phyloP scores from a whole-genome alignment of 2,329 filamentous ascomycete genomes.

The Neocucurbitaria cava region DNA sequence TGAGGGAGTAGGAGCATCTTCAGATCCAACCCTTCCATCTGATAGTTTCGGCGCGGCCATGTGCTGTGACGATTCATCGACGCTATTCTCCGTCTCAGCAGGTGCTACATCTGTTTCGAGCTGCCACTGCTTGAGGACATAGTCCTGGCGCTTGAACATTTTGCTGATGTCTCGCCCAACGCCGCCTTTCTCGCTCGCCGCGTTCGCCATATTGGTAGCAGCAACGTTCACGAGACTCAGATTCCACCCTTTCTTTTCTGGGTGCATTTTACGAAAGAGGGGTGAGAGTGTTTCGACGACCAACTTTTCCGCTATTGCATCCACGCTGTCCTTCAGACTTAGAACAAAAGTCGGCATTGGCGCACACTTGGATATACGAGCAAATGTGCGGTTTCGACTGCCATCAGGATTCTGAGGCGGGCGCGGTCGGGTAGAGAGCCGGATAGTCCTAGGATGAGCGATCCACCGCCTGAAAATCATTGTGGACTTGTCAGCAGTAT shows the following conservation, averaged over 20 bases:
- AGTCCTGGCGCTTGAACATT: constrained; percentile 82
- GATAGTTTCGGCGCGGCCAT: not conserved
- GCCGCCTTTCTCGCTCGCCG: constrained; percentile 53
- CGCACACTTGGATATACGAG: constrained; percentile 76
- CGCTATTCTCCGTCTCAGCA: constrained; percentile 14
- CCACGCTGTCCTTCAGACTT: constrained; percentile 63
- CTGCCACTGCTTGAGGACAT: constrained; percentile 71
- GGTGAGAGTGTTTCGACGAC: constrained; percentile 72
- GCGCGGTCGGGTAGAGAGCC: constrained; percentile 76
- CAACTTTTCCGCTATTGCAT: constrained; percentile 70
- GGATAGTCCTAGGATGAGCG: constrained; percentile 80
- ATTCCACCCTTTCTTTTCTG: constrained; percentile 75
- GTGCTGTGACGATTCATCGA: not conserved
- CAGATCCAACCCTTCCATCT: constrained; percentile 30
- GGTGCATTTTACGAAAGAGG: constrained; percentile 77
- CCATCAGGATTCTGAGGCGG: constrained; percentile 61
- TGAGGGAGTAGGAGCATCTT: constrained; percentile 39
- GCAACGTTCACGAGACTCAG: constrained; percentile 86
- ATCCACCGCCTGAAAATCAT: constrained; percentile 65
- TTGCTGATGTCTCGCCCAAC: constrained; percentile 75
- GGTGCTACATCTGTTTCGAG: constrained; percentile 56
- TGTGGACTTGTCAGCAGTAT: not conserved
- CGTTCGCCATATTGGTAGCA: constrained; percentile 78
- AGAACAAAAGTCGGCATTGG: constrained; percentile 79
- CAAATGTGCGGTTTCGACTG: constrained; percentile 65